Evolutionary conservation across 1,139 yeast species (phyloP).

Genomic region (Sugiyamaella novakii): DNA sequence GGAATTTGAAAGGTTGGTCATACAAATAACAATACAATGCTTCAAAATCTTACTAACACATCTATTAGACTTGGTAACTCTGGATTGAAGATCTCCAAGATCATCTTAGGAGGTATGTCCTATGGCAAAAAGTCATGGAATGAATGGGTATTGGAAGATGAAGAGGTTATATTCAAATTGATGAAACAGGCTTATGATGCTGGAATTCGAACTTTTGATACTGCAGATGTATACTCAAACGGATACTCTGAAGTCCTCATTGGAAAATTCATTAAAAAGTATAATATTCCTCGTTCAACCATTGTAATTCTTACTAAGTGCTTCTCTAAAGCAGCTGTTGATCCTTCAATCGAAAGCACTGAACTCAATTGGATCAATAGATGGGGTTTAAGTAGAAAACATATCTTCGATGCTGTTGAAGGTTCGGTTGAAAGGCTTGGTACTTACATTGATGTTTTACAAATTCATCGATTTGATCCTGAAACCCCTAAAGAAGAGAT

Average conservation of each 20-base stretch:
- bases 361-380: slow-evolving; percentile 38
- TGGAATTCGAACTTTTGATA: slow-evolving; percentile 56
- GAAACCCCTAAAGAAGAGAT: slow-evolving; percentile 51
- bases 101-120: slow-evolving; percentile 62
- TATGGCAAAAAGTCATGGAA: slow-evolving; percentile 52
- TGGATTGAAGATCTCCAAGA: slow-evolving; percentile 54
- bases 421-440: slow-evolving; percentile 57
- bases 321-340: slow-evolving; percentile 38
- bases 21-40: not conserved
- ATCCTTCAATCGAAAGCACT: slow-evolving; percentile 23
- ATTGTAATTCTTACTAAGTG: slow-evolving; percentile 40
- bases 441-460: slow-evolving; percentile 76
- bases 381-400: slow-evolving; percentile 54
- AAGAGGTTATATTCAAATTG: slow-evolving; percentile 42
- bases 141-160: slow-evolving; percentile 51
- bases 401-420: slow-evolving; percentile 54
- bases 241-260: slow-evolving; percentile 47
- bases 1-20: slow-evolving; percentile 44
- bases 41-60: not conserved
- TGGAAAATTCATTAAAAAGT: slow-evolving; percentile 48
- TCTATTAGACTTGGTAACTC: slow-evolving; percentile 46
- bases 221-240: slow-evolving; percentile 51
- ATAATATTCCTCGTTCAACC: slow-evolving; percentile 45
- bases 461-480: slow-evolving; percentile 62
- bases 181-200: slow-evolving; percentile 51